These are phyloP conservation scores for Blumeria graminis DNA, from an alignment of 2,329 filamentous ascomycete species.

Conservation along the genomic window DNA sequence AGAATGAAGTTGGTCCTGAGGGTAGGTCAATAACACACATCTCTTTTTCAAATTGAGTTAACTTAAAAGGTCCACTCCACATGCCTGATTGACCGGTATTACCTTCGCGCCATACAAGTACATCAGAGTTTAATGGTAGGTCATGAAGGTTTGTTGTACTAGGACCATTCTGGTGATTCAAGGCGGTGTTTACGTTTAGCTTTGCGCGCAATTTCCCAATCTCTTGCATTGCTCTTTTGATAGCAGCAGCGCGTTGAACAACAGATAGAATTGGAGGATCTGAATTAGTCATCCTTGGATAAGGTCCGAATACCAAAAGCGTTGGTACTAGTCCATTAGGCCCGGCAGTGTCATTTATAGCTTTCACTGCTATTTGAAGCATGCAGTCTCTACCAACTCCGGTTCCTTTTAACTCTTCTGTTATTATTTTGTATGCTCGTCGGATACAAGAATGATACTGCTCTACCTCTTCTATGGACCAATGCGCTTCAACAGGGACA, in stretches of 20 bases:
- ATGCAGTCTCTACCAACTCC: background rate
- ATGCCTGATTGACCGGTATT: background rate
- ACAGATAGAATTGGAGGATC: background rate
- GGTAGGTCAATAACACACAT: background rate
- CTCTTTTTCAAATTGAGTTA: background rate
- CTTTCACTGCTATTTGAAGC: background rate
- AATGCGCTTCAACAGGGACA: background rate
- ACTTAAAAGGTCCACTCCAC: background rate
- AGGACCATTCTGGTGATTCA: background rate
- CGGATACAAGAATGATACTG: background rate
- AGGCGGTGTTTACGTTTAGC: background rate
- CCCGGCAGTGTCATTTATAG: too few relatives aligned
- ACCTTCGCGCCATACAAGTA: background rate
- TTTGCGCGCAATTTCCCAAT: background rate
- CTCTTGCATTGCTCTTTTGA: conserved; percentile 3
- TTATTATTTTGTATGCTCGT: background rate
- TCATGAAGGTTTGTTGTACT: background rate
- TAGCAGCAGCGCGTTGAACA: background rate
- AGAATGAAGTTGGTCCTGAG: background rate
- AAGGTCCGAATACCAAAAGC: background rate
- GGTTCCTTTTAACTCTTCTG: background rate
- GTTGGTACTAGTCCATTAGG: background rate
- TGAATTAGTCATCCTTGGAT: background rate
- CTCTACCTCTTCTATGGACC: background rate
- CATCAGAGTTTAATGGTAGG: background rate